Percentiles rank a stretch among this genome's conserved stretches.
Conservation (phyloP, 257 asterid species). For the Solanum corneliomulleri region DNA sequence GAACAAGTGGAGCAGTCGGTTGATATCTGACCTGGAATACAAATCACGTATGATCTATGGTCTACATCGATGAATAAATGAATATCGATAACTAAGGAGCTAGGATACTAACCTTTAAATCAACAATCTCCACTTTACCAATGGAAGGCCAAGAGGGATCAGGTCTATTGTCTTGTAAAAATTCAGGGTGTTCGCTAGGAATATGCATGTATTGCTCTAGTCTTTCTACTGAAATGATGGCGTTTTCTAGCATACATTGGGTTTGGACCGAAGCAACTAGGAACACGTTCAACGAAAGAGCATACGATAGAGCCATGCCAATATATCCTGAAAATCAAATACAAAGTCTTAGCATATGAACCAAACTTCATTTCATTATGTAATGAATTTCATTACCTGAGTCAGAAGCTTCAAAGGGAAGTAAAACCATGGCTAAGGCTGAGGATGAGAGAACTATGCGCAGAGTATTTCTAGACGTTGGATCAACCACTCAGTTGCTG, state of each 20-base stretch:
- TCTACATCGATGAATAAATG: not conserved
- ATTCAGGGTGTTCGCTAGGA: constrained; percentile 22
- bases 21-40: constrained; percentile 17
- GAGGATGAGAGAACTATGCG: constrained; percentile 28
- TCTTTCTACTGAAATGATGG: constrained; percentile 24
- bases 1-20: constrained; percentile 13
- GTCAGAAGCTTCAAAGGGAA: constrained; percentile 12
- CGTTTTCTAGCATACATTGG: constrained; percentile 22
- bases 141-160: constrained; percentile 10
- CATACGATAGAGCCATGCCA: constrained; percentile 33
- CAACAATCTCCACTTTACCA: constrained; percentile 16
- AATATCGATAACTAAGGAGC: not conserved
- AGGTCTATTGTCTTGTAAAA: constrained; percentile 9
- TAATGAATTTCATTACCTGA: constrained; percentile 8
- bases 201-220: constrained; percentile 21
- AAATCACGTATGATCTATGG: not conserved
- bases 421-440: constrained; percentile 15
- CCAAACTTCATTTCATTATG: not conserved
- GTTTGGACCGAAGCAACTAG: constrained; percentile 6
- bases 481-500: constrained; percentile 33
- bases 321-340: constrained; percentile 14
- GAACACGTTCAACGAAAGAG: constrained; percentile 18
- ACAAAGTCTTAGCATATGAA: not conserved
- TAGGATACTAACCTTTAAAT: constrained; percentile 13
- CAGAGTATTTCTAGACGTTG: constrained; percentile 20